Conservation (phyloP, 2,329 filamentous ascomycete genomes). For the Niveomyces coronatus region DNA sequence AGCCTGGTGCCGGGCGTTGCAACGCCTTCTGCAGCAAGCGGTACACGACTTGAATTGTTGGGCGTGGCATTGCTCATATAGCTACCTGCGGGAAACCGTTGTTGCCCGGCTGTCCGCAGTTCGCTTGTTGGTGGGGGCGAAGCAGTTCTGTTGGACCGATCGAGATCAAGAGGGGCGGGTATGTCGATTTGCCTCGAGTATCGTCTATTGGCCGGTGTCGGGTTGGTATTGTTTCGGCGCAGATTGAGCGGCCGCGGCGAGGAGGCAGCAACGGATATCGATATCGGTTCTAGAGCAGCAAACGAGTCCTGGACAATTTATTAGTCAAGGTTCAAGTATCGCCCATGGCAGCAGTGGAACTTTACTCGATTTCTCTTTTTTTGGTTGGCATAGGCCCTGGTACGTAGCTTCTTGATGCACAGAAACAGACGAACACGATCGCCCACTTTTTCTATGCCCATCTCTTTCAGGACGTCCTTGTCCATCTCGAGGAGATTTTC, state of each 20-base stretch:
- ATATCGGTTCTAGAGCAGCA: constrained; percentile 56
- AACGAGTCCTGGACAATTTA: constrained; percentile 61
- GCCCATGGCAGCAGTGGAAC: constrained; percentile 11
- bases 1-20: constrained; percentile 48
- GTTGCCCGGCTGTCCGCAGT: constrained; percentile 36
- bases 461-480: constrained; percentile 90
- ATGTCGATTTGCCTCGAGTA: constrained; percentile 53
- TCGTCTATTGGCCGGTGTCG: constrained; percentile 40
- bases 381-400: constrained; percentile 63
- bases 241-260: constrained; percentile 49
- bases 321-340: neutral
- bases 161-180: constrained; percentile 28
- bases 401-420: constrained; percentile 73
- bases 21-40: constrained; percentile 50
- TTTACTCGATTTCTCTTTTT: constrained; percentile 79
- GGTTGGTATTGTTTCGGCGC: constrained; percentile 33
- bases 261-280: constrained; percentile 26
- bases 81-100: constrained; percentile 48
- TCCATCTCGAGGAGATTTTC: constrained; percentile 96
- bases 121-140: constrained; percentile 36
- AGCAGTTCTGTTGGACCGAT: constrained; percentile 15
- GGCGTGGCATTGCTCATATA: constrained; percentile 38
- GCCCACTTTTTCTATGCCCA: constrained; percentile 96
- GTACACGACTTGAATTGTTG: constrained; percentile 42
- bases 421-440: constrained; percentile 87